phyloP scores from a whole-genome alignment of 257 asterid genomes.

The Capsicum baccatum region DNA sequence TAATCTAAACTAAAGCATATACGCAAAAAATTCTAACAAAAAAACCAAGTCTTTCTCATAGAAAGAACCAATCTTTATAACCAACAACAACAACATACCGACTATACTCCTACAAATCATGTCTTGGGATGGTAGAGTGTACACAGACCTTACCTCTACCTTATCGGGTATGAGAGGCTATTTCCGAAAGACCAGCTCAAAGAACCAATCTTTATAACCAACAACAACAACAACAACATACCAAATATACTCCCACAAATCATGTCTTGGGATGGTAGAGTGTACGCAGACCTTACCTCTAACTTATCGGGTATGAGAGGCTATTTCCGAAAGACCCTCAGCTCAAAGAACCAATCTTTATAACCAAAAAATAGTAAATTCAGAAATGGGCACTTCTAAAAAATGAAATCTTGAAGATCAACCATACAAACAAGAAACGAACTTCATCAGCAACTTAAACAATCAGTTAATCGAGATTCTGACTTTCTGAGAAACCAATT shows the following conservation, averaged over 20 bases:
- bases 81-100: no score
- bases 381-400: neutral
- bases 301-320: no score
- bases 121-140: no score
- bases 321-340: no score
- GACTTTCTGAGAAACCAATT: neutral
- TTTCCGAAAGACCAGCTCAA: neutral
- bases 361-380: neutral
- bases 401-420: slow-evolving; percentile 18
- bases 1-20: slow-evolving; percentile 8
- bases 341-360: neutral
- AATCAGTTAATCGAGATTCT: slow-evolving; percentile 15
- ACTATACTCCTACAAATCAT: no score
- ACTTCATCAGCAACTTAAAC: slow-evolving; percentile 25
- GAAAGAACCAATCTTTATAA: slow-evolving; percentile 18
- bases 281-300: no score
- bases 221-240: neutral
- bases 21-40: neutral
- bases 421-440: slow-evolving; percentile 27
- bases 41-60: neutral
- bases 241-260: no score
- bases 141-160: no score
- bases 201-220: slow-evolving; percentile 14
- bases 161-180: no score
- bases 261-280: no score